These are phyloP conservation scores for Cyclotella atomus DNA, from an alignment of 108 stramenopile species.

Conservation along the genomic window DNA sequence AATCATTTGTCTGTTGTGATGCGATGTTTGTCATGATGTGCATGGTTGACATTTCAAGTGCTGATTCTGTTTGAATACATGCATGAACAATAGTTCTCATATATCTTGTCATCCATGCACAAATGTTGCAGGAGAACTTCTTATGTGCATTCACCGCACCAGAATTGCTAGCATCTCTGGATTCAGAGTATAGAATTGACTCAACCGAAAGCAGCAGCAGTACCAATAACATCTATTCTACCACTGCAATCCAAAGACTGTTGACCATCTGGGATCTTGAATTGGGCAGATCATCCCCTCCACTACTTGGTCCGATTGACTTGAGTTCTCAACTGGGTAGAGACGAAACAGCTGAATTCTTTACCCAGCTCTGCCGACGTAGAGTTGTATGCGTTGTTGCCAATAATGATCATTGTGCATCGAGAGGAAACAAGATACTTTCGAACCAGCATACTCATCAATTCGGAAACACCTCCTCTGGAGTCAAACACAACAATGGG, in stretches of 20 bases:
- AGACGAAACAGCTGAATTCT: constrained; percentile 51
- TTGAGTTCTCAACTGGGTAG: constrained; percentile 35
- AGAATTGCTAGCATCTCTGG: constrained; percentile 47
- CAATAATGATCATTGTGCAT: not conserved
- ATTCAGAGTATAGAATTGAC: constrained; percentile 38
- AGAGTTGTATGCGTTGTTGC: constrained; percentile 48
- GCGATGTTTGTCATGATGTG: no score
- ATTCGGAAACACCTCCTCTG: constrained; percentile 71
- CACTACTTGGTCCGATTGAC: constrained; percentile 50
- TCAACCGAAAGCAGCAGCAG: not conserved
- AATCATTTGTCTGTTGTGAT: no score
- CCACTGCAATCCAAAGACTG: constrained; percentile 9
- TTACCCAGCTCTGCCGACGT: constrained; percentile 51
- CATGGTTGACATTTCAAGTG: no score
- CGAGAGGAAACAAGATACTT: not conserved
- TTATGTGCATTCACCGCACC: constrained; percentile 68
- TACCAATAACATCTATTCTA: no score
- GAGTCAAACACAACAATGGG: constrained; percentile 52
- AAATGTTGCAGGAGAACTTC: constrained; percentile 68
- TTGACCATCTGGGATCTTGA: constrained; percentile 44
- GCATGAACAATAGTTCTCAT: no score
- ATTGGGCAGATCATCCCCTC: not conserved
- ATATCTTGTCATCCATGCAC: no score
- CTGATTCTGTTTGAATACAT: no score
- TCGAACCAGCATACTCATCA: constrained; percentile 46